phyloP scores from a whole-genome alignment of 1,139 yeast genomes.

The Saccharomyces hybrid region DNA sequence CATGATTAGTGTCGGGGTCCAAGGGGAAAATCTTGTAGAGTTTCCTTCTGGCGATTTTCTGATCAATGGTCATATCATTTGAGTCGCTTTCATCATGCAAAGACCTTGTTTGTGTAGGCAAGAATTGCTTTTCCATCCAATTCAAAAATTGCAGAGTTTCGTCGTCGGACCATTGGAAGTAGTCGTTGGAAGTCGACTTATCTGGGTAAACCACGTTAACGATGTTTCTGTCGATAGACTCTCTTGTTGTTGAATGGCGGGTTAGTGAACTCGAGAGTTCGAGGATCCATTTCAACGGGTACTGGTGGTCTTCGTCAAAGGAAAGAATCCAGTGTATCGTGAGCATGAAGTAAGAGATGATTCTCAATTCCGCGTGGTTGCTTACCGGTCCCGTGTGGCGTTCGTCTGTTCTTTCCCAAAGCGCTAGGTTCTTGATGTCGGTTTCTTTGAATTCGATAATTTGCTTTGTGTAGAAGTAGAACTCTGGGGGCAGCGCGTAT shows the following conservation, averaged over 20 bases:
- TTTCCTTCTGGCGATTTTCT: conserved; percentile 26
- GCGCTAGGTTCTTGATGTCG: neutral
- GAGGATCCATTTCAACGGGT: conserved; percentile 14
- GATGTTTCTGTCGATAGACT: conserved; percentile 10
- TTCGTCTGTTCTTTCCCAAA: neutral
- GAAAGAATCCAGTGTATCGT: conserved; percentile 17
- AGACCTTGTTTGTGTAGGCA: conserved; percentile 10
- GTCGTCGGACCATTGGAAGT: conserved; percentile 16
- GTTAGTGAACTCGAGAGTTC: conserved; percentile 3
- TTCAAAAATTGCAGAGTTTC: conserved; percentile 21
- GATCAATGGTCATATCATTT: conserved; percentile 20
- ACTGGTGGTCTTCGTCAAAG: conserved; percentile 10
- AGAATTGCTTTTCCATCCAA: conserved; percentile 24
- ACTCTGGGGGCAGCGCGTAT: conserved; percentile 23
- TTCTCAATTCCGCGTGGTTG: conserved; percentile 17
- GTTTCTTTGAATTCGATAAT: conserved; percentile 8
- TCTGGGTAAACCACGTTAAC: neutral
- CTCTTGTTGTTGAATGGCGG: conserved; percentile 3
- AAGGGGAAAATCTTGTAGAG: conserved; percentile 26
- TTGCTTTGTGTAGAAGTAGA: conserved; percentile 16
- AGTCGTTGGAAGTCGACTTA: neutral
- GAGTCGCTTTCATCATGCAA: conserved; percentile 7
- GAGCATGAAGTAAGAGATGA: conserved; percentile 19
- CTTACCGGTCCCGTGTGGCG: neutral
- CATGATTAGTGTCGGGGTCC: neutral